A percentile compares a stretch with the other conserved stretches of the same genome.
Conservation (phyloP, 148 eudicot genomes). For the Beta vulgaris region DNA sequence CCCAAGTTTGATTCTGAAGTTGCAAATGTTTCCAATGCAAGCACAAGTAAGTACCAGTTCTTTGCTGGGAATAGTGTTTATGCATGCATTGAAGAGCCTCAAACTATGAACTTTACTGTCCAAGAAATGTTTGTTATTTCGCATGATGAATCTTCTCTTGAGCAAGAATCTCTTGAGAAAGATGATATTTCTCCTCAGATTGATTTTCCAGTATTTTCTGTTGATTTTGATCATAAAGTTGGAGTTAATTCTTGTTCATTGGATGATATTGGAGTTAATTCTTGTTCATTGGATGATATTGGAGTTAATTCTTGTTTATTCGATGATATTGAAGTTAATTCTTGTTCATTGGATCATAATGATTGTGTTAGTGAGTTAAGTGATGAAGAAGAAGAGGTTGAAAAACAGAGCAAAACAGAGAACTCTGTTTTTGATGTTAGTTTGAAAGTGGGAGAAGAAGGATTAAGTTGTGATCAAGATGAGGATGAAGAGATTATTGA, state of each 20-base stretch:
- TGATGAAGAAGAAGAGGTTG: constrained; percentile 2
- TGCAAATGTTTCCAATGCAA: constrained; percentile 19
- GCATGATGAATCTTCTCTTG: constrained; percentile 22
- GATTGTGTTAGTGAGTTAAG: constrained; percentile 19
- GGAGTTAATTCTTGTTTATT: too few species aligned
- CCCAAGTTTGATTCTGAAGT: constrained; percentile 18
- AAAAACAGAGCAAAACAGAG: constrained; percentile 5
- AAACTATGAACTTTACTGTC: constrained; percentile 44
- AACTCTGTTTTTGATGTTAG: neutral
- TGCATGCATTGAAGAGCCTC: constrained; percentile 54
- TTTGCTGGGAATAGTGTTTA: constrained; percentile 39
- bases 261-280: too few species aligned
- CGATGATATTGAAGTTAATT: too few species aligned
- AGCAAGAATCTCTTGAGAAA: constrained; percentile 13
- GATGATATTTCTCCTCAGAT: constrained; percentile 1
- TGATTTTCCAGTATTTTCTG: neutral
- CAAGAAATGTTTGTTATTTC: constrained; percentile 53
- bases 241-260: neutral
- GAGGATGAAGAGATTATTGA: constrained; percentile 1
- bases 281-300: too few species aligned
- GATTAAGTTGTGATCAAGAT: neutral
- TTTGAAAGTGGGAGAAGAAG: neutral
- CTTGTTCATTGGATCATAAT: neutral
- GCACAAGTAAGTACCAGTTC: constrained; percentile 52
- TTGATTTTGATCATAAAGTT: neutral